Conservation (phyloP, 225 moss, liverwort and hornwort species). For the Takakia lepidozioides region DNA sequence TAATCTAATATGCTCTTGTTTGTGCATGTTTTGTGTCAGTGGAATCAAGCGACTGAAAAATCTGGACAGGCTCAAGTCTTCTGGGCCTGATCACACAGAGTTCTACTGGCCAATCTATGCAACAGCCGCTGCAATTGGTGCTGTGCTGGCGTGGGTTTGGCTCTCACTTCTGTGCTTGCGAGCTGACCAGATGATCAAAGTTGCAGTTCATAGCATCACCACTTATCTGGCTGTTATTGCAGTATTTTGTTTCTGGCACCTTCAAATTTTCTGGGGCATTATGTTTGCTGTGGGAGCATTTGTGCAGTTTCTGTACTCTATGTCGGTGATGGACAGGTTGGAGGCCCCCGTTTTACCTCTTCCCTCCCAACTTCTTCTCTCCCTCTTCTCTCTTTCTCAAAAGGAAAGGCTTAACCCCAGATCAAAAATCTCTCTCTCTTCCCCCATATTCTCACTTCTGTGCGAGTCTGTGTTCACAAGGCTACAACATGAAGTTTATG, state of each 20-base stretch:
- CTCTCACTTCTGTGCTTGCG: conserved; percentile 26
- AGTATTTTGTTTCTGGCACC: conserved; percentile 44
- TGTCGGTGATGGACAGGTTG: conserved; percentile 51
- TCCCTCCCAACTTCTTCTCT: background rate
- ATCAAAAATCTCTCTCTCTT: too few relatives aligned
- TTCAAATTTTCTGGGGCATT: conserved; percentile 38
- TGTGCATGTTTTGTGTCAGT: background rate
- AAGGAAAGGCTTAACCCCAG: too few relatives aligned
- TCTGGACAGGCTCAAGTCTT: conserved; percentile 15
- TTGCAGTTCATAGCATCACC: conserved; percentile 46
- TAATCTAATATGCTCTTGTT: too few relatives aligned
- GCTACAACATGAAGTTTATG: too few relatives aligned
- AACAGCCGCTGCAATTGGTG: conserved; percentile 27
- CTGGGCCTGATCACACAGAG: conserved; percentile 18
- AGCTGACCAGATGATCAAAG: conserved; percentile 39
- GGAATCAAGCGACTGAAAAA: conserved; percentile 18
- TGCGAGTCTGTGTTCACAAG: too few relatives aligned
- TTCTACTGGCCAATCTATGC: conserved; percentile 38
- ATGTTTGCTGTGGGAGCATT: conserved; percentile 33
- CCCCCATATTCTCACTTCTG: too few relatives aligned
- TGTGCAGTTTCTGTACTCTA: conserved; percentile 35
- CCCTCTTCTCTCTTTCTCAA: background rate
- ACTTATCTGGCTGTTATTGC: conserved; percentile 39
- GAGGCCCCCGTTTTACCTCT: background rate
- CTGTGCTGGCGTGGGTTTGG: conserved; percentile 31